phyloP scores from a whole-genome alignment of 805 yeast genomes.

The Lachancea sp. region DNA sequence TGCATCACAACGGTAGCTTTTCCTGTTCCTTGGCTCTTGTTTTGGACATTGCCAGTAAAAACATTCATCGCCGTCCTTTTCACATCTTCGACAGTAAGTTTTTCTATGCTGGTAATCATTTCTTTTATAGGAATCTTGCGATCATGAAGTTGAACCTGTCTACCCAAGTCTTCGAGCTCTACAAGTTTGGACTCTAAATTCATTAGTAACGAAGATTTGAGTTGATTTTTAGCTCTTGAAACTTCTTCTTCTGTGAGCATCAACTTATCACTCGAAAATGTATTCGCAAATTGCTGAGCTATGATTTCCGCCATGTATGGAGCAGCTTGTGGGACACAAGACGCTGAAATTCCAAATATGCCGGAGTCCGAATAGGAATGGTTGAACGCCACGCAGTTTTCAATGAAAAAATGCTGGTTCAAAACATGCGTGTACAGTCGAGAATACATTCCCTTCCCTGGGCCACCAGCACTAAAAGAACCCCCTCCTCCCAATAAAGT shows the following conservation, averaged over 20 bases:
- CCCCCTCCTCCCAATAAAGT: slow-evolving; percentile 95
- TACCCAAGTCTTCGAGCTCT: slow-evolving; percentile 91
- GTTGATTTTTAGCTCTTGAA: slow-evolving; percentile 84
- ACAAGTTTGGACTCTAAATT: slow-evolving; percentile 88
- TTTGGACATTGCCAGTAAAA: slow-evolving; percentile 55
- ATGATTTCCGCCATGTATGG: slow-evolving; percentile 75
- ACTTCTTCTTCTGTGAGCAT: slow-evolving; percentile 70
- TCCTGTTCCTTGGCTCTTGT: slow-evolving; percentile 45
- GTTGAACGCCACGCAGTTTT: slow-evolving; percentile 80
- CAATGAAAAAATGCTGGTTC: slow-evolving; percentile 87
- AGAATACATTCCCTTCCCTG: slow-evolving; percentile 98
- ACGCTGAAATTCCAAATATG: slow-evolving; percentile 78
- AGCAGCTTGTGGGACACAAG: slow-evolving; percentile 84
- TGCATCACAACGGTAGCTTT: slow-evolving; percentile 84
- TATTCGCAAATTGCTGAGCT: slow-evolving; percentile 51
- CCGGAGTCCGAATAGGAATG: slow-evolving; percentile 90
- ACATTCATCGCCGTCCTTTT: slow-evolving; percentile 67
- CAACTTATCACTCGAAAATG: slow-evolving; percentile 49
- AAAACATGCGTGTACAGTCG: slow-evolving; percentile 85
- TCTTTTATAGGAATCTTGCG: slow-evolving; percentile 67
- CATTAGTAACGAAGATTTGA: slow-evolving; percentile 82
- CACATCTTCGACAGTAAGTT: slow-evolving; percentile 60
- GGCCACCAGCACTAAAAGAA: slow-evolving; percentile 97
- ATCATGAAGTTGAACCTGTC: slow-evolving; percentile 85
- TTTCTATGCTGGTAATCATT: slow-evolving; percentile 73